Base-by-base conservation (phyloP, 345 rosid species). In the Reutealis trisperma region DNA sequence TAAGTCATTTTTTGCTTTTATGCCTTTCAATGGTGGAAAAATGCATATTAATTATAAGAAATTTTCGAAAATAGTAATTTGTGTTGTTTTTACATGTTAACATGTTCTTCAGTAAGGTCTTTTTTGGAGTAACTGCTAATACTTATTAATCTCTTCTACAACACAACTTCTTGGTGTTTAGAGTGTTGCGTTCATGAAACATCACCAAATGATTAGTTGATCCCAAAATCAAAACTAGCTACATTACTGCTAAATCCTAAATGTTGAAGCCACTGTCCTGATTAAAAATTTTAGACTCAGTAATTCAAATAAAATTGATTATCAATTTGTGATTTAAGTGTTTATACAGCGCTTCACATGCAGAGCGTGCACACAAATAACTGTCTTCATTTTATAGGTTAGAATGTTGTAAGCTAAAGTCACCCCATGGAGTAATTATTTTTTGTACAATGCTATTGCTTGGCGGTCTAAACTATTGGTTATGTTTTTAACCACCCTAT, bases 1-100 rank as follows among this genome's bases (percentile, higher is more conserved):
- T 22, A 66, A 71, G 71, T 63, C 70, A 54, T 63, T 65, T 67
- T 27, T 45, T 11, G 51, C 15, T 42, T 66, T 41, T 37, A n/a
- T 41, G 11, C 22, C 51, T 19, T 42, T 15, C 1, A 16, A 41
- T 66, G 24, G 15, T 42, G 37, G 11, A 66, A 6, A 24, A 37
- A 37, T 2, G 8, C 24, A 41, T 37, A 19, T 19, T 37, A 21
- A n/a, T 2, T 21, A 54, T 22, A 19, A 18, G 24, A 24, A 41
- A 66, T 66, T 41, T 10, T 8, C 24, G 55, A 15, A 51, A 14
- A 13, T 8, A 51, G 5, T 51, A 12, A 14, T 51, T 54, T 15
- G 58, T 54, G 19, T 54, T 54, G n/a, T 54, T 54, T 54, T 15
- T 15, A 16, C 2, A 4, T 4, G 58, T 15, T 54, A 4, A 16